Evolutionary conservation across 83 land plant genomes (phyloP), one percentile per base, ranked within the genome.

Genomic region (Diphasiastrum complanatum): DNA sequence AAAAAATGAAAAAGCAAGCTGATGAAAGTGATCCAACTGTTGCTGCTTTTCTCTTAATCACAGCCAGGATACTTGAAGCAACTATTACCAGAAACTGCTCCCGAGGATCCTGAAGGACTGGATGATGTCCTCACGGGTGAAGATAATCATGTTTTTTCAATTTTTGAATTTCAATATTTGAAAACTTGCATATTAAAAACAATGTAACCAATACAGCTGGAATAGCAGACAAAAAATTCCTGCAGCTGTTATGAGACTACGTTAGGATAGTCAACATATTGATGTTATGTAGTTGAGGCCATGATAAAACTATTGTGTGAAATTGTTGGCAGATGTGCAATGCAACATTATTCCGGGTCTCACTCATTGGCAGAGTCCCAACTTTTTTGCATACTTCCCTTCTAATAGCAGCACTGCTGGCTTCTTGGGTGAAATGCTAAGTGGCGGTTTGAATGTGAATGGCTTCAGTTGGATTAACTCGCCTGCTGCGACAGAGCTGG

Each of bases 331-430:
- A 84, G 88, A 84, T 70, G 65, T 89, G 48, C 66, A 64, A 35
- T 36, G 51, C 29, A 85, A 89, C 73, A 85, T 89, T 22, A 31
- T 89, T 35, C 91, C 87, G 0, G 91, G 96, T 2, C 75, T 85
- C 22, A 89, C 96, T 2, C 96, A 89, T 55, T 89, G 96, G 96
- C 96, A 89, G 36, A 89, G 96, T 60, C 91, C 96, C 6, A 78
- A 79, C 34, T 89, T 68, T 67, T 89, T 89, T 79, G 85, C 87
- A 3, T 89, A 86, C 50, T 89, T 53, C 68, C 96, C 90, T 45
- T 80, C 96, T 19, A 89, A 89, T 59, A 76, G 85, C 45, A 85
- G 96, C 52, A 75, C 67, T 37, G 96, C 96, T 22, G 91, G 91
- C n/a, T 83, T 89, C 47, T 20, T 89, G 10, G 96, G 96, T 11